Conservation (phyloP, 106 monocot species). For the Iris macrosiphon region DNA sequence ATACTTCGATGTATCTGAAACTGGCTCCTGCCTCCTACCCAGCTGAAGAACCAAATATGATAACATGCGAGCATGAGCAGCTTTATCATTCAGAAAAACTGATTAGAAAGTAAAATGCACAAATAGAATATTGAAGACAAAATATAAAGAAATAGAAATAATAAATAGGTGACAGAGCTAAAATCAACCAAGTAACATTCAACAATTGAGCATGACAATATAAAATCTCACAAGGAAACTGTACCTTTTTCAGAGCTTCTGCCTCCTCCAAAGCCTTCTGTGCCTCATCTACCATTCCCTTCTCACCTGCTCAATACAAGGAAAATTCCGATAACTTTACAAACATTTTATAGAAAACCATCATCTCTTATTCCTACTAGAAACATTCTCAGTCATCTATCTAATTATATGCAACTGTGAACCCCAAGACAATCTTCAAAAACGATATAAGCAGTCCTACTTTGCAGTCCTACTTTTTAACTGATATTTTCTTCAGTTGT, state of each 20-base stretch:
- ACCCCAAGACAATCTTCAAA: neutral
- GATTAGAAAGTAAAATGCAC: neutral
- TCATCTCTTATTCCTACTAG: neutral
- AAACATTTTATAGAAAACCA: constrained; percentile 1
- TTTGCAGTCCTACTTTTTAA: neutral
- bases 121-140: neutral
- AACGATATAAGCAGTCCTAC: neutral
- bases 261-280: constrained; percentile 85
- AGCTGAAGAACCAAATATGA: constrained; percentile 28
- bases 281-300: constrained; percentile 83
- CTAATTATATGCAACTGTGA: neutral
- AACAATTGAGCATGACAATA: neutral
- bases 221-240: neutral
- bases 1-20: constrained; percentile 59
- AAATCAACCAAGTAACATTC: neutral
- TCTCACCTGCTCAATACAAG: constrained; percentile 60
- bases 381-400: neutral
- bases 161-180: too few relatives aligned
- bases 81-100: too few relatives aligned
- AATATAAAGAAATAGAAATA: neutral
- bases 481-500: too few relatives aligned
- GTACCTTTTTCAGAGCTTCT: constrained; percentile 66
- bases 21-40: constrained; percentile 54
- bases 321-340: neutral
- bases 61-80: neutral